Base-by-base conservation (phyloP, 768 basidiomycete species). In the Hygrophorus russula region DNA sequence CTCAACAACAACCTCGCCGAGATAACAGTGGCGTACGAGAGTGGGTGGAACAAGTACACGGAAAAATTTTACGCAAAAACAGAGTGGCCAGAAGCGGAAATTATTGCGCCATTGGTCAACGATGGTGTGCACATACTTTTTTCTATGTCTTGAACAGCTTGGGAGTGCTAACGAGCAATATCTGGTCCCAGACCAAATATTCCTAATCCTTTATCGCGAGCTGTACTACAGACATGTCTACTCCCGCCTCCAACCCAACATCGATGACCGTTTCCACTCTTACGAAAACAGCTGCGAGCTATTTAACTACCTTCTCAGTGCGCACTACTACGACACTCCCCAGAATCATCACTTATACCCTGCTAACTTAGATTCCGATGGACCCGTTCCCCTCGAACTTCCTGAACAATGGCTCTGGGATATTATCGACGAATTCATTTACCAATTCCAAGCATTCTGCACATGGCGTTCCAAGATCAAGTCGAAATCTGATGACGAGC, bases 391-490 rank as follows among this genome's bases (percentile, higher is more conserved):
- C n/a, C 79, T 98, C 39, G 82, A 93, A 48, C 78, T 99, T 17
- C 94, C 94, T 0, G 89, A 93, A 47, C 92, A 96, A 59, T 99
- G 94, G 94, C 65, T 99, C 6, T 98, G 93, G 90, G 91, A 94
- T 56, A 92, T 93, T 60, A 82, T 94, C 56, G 90, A 94, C 66
- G 91, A 93, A 54, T 93, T 93, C 59, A 94, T 97, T 53, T 99
- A 96, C 65, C 94, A 99, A 59, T 99, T 92, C 69, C 92, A 94
- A 58, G 85, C 86, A 1, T 98, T 96, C 65, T 88, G 89, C 51
- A 78, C 87, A 31, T 98, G 91, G 83, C 70, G 91, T 41, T 82
- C 82, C 13, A 90, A 86, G 54, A 71, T 80, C 24, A 84, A 87
- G 48, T 70, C 71, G 39, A 97, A 96, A 66, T 77, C 81, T 0